Conservation (phyloP, 805 yeast species). For the Kockiozyma suomiensis region DNA sequence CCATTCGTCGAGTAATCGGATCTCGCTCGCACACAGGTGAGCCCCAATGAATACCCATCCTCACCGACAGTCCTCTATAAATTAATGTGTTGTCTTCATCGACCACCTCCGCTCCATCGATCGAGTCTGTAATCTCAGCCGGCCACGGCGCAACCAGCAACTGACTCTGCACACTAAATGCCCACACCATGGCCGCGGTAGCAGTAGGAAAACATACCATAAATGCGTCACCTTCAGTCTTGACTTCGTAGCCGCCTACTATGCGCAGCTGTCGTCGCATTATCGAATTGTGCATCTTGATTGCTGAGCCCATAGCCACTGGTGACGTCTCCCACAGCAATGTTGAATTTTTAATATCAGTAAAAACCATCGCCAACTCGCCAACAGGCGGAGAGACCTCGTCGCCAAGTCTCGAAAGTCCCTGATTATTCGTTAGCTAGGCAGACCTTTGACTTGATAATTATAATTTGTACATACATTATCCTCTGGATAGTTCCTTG, state of each 20-base stretch:
- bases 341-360: constrained; percentile 95
- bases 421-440: constrained; percentile 37
- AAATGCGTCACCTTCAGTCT: constrained; percentile 99
- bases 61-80: constrained; percentile 86
- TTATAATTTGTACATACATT: background rate
- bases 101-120: constrained; percentile 77
- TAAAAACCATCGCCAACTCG: constrained; percentile 91
- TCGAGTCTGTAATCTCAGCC: constrained; percentile 78
- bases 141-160: constrained; percentile 92
- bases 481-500: constrained; percentile 37
- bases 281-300: constrained; percentile 86
- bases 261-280: constrained; percentile 93
- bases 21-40: constrained; percentile 94
- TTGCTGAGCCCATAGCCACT: constrained; percentile 93
- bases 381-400: constrained; percentile 96
- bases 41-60: constrained; percentile 99
- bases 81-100: constrained; percentile 62
- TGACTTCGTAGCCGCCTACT: constrained; percentile 97
- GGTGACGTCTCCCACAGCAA: constrained; percentile 91
- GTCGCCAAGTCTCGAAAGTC: constrained; percentile 34
- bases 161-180: constrained; percentile 88
- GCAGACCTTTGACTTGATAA: too few species aligned
- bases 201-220: constrained; percentile 97
- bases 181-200: constrained; percentile 88
- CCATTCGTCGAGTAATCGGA: constrained; percentile 95